Evolutionary conservation across 352 stramenopile genomes (phyloP).

Genomic region (Pythium grandisporangium): DNA sequence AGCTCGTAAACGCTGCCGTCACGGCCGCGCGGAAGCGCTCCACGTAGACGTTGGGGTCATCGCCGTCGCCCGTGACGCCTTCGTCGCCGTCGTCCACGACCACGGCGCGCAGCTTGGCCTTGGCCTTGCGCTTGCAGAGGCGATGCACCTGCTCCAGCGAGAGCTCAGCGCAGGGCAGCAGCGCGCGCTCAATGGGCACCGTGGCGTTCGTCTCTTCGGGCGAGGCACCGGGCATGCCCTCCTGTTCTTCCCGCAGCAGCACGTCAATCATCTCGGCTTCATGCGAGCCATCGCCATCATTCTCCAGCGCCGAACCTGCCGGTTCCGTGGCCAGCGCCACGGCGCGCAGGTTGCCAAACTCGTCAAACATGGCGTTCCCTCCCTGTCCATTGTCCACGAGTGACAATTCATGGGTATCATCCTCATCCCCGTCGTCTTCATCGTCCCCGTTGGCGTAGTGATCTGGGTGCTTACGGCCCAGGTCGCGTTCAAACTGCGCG

Average conservation of each 20-base stretch:
- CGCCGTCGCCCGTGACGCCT: too few relatives aligned
- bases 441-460: not conserved
- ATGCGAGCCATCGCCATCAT: constrained; percentile 24
- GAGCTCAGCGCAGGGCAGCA: constrained; percentile 52
- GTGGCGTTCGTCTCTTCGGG: constrained; percentile 32
- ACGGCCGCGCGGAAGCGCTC: constrained; percentile 48
- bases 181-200: constrained; percentile 32
- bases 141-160: constrained; percentile 53
- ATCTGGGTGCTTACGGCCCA: too few relatives aligned
- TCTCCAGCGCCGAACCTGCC: not conserved
- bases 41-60: constrained; percentile 55
- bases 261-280: constrained; percentile 68
- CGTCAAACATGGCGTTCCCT: constrained; percentile 65
- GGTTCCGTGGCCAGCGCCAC: constrained; percentile 16
- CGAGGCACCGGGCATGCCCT: too few relatives aligned
- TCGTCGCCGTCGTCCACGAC: constrained; percentile 65
- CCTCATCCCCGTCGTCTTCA: constrained; percentile 1
- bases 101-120: constrained; percentile 64
- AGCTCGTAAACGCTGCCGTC: constrained; percentile 31
- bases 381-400: constrained; percentile 47
- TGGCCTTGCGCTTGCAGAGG: constrained; percentile 62
- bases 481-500: constrained; percentile 50
- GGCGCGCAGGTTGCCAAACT: constrained; percentile 55
- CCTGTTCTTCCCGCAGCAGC: too few relatives aligned
- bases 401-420: constrained; percentile 16